phyloP scores from a whole-genome alignment of 2,329 filamentous ascomycete species.

The Fusarium temperatum region DNA sequence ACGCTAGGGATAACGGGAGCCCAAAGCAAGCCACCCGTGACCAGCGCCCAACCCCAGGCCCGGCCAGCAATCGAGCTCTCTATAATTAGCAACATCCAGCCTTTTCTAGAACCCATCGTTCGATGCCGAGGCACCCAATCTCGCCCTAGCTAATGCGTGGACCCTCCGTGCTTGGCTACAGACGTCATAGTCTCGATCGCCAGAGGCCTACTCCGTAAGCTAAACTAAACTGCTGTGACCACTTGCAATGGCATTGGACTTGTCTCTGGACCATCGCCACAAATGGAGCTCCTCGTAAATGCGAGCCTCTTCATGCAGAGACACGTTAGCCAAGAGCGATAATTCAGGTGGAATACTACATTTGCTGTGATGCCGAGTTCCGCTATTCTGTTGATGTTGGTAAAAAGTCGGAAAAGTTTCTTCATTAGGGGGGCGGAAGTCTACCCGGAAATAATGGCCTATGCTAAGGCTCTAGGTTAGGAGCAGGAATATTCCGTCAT shows the following conservation, averaged over 20 bases:
- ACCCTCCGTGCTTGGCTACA: not conserved
- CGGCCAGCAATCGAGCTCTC: not conserved
- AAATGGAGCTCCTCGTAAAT: not conserved
- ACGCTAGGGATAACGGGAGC: conserved; percentile 4
- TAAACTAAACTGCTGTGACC: not conserved
- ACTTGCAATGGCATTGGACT: not conserved
- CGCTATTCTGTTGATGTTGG: not conserved
- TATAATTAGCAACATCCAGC: conserved; percentile 8
- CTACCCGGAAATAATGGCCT: not conserved
- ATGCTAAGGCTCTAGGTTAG: conserved; percentile 2
- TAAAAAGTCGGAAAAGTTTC: not conserved
- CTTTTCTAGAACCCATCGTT: conserved; percentile 18
- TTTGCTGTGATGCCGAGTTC: conserved; percentile 3
- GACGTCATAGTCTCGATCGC: conserved; percentile 9
- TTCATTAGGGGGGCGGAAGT: not conserved
- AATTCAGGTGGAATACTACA: not conserved
- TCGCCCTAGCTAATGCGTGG: not conserved
- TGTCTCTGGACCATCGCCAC: not conserved
- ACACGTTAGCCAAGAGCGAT: not conserved
- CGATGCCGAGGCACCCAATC: not conserved
- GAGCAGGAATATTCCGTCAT: not conserved
- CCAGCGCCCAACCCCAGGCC: not conserved
- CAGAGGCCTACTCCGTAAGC: not conserved
- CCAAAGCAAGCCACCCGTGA: not conserved
- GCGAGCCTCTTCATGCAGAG: not conserved